Percentiles rank a stretch among this genome's conserved stretches.
Conservation (phyloP, 805 yeast species). For the Metschnikowia anglica region DNA sequence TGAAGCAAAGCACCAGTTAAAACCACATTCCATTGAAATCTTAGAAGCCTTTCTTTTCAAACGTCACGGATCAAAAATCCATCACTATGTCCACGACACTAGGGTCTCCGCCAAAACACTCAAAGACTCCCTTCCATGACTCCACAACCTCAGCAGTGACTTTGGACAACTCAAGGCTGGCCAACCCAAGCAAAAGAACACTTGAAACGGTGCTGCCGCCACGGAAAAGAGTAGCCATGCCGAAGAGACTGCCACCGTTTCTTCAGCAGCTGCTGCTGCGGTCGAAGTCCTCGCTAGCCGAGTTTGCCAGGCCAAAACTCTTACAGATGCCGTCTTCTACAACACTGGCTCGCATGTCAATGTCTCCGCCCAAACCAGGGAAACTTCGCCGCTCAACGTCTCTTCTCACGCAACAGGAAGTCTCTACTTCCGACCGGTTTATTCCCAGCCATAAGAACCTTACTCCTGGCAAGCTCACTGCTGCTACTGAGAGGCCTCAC, state of each 20-base stretch:
- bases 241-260: slow-evolving; percentile 12
- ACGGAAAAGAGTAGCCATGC: slow-evolving; percentile 11
- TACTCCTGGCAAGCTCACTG: slow-evolving; percentile 38
- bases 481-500: slow-evolving; percentile 33
- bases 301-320: slow-evolving; percentile 17
- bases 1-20: no score
- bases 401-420: slow-evolving; percentile 16
- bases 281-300: slow-evolving; percentile 17
- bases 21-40: no score
- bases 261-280: slow-evolving; percentile 12
- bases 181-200: slow-evolving; percentile 12
- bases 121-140: slow-evolving; percentile 21
- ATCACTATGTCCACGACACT: slow-evolving; percentile 4
- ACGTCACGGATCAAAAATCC: no score
- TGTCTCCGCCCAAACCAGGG: slow-evolving; percentile 23
- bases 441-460: slow-evolving; percentile 46
- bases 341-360: slow-evolving; percentile 7
- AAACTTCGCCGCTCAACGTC: slow-evolving; percentile 21
- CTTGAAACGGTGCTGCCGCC: slow-evolving; percentile 14
- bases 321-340: slow-evolving; percentile 7
- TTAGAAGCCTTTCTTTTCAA: no score
- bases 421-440: slow-evolving; percentile 34
- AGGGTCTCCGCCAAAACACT: slow-evolving; percentile 15
- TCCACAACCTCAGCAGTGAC: slow-evolving; percentile 14
- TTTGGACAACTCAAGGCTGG: slow-evolving; percentile 16